A percentile compares a stretch with the other conserved stretches of the same genome.
These are phyloP conservation scores for Hansfordia pulvinata DNA, from an alignment of 2,329 filamentous ascomycete species.

Conservation along the genomic window DNA sequence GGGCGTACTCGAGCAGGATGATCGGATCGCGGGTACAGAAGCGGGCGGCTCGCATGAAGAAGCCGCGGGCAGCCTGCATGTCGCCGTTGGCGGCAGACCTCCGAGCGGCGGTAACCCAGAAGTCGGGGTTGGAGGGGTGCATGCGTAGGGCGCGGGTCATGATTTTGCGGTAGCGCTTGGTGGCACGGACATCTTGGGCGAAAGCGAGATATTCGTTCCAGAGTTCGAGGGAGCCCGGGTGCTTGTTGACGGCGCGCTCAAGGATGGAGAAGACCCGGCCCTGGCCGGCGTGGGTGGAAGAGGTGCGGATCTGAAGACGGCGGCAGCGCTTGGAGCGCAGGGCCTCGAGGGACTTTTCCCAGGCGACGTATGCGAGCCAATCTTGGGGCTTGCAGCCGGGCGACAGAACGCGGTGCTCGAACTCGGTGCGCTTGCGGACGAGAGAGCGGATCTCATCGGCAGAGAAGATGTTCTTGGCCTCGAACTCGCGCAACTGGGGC, in stretches of 20 bases:
- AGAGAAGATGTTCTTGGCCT: slow-evolving; percentile 82
- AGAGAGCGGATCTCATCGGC: slow-evolving; percentile 85
- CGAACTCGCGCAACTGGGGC: slow-evolving; percentile 82
- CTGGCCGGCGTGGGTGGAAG: slow-evolving; percentile 58
- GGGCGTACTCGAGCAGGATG: slow-evolving; percentile 83
- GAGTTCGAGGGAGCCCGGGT: slow-evolving; percentile 65
- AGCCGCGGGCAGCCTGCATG: slow-evolving; percentile 72
- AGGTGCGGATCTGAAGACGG: slow-evolving; percentile 61
- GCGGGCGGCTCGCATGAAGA: slow-evolving; percentile 76
- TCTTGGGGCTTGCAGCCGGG: slow-evolving; percentile 64
- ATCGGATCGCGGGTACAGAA: slow-evolving; percentile 67
- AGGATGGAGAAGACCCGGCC: slow-evolving; percentile 80
- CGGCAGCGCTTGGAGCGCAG: slow-evolving; percentile 74
- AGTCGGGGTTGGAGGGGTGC: slow-evolving; percentile 67
- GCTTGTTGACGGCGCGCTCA: slow-evolving; percentile 72
- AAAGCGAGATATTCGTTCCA: slow-evolving; percentile 90
- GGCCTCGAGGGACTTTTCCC: slow-evolving; percentile 56
- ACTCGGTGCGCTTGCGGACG: slow-evolving; percentile 80
- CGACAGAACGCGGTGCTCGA: slow-evolving; percentile 81
- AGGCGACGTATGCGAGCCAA: slow-evolving; percentile 71
- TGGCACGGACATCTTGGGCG: slow-evolving; percentile 52
- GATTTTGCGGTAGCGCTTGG: slow-evolving; percentile 50
- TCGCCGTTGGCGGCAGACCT: slow-evolving; percentile 69
- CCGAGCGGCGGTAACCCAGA: slow-evolving; percentile 80
- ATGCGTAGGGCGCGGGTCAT: slow-evolving; percentile 63